Evolutionary conservation across 139 green algal species (phyloP), one percentile per base, ranked within the genome.

Genomic region (Closterium sp.): DNA sequence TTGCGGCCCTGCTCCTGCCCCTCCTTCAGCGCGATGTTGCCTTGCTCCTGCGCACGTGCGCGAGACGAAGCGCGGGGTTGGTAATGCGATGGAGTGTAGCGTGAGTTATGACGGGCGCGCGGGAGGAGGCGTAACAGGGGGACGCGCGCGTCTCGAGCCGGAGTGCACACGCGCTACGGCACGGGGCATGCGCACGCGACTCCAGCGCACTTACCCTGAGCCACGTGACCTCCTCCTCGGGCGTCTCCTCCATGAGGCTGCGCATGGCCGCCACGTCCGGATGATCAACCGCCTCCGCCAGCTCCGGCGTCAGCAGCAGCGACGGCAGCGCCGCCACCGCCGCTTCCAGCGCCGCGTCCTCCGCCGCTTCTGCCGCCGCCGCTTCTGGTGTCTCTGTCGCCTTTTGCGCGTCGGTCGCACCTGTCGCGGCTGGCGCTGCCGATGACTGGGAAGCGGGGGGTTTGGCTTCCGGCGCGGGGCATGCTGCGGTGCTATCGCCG

Each of bases 1-100:
- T 73, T 73, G 50, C 50, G 50, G 10, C 50, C 50, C 50, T 32
- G 22, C 30, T 38, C 73, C 27, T 88, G 87, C 21, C 91, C 91
- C 34, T 93, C 93, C 31, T 93, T 93, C n/a, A 93, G 91, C 31
- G 88, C 31, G 1, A 91, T 91, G 91, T 93, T 93, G 87, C 91
- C 91, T 62, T 93, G 91, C 91, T 93, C 91, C 91, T 93, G 85
- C 29, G 32, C 28, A 89, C 11, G 32, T 28, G 31, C n/a, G 38
- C 89, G 9, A 6, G 85, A 9, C 19, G 29, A 22, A 6, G 85
- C 13, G 50, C 13, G 45, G 45, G 45, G 45, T 7, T 19, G 10
- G 5, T 2, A 70, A 1, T 70, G 45, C 10, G 45, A 0, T 2
- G 50, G 50, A 2, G 50, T 21, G 50, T 73, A 73, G 50, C 24